Conservation (phyloP, 768 basidiomycete species). For the Auriscalpium orientale region DNA sequence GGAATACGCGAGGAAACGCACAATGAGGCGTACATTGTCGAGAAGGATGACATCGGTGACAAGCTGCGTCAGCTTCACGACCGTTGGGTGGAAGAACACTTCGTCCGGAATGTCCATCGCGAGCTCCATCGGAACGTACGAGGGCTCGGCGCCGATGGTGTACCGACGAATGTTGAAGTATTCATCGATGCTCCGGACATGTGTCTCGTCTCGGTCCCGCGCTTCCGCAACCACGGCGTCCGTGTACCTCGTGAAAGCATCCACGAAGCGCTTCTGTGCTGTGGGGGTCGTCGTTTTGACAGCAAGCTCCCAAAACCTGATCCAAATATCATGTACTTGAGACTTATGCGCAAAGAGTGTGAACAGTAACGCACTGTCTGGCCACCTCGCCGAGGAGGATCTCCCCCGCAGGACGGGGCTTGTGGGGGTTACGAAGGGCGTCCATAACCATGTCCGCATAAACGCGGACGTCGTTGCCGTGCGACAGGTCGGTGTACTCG, state of each 20-base stretch:
- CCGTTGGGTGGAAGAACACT: constrained; percentile 30
- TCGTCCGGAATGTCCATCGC: constrained; percentile 33
- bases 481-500: constrained; percentile 38
- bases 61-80: constrained; percentile 22
- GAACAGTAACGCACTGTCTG: constrained; percentile 25
- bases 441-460: constrained; percentile 32
- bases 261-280: constrained; percentile 28
- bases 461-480: constrained; percentile 22
- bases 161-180: constrained; percentile 34
- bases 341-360: too few species aligned
- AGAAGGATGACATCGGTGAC: constrained; percentile 31
- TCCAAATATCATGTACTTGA: background rate
- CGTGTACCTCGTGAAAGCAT: constrained; percentile 27
- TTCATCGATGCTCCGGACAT: constrained; percentile 29
- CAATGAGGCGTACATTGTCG: constrained; percentile 26
- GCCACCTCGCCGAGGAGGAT: constrained; percentile 31
- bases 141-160: constrained; percentile 33
- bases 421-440: constrained; percentile 30
- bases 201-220: constrained; percentile 25
- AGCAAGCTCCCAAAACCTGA: background rate
- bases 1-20: background rate
- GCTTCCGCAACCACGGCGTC: constrained; percentile 35
- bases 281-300: constrained; percentile 18
- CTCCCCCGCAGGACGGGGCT: constrained; percentile 27
- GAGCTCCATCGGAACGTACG: constrained; percentile 28